phyloP scores from a whole-genome alignment of 2,329 filamentous ascomycete species.

The Calcarisporium arbuscula region DNA sequence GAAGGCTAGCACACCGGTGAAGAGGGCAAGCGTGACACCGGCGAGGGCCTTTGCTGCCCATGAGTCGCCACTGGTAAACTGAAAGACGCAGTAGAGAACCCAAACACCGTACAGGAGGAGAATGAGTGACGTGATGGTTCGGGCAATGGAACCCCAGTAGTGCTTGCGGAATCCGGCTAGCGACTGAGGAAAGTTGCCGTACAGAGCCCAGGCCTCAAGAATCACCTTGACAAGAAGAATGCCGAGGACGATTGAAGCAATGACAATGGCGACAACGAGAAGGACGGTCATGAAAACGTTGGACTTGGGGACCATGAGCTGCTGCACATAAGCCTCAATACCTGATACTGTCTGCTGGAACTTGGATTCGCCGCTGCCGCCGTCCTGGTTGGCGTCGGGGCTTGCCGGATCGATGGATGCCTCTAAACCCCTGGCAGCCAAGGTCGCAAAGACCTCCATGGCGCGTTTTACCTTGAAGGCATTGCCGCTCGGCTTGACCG shows the following conservation, averaged over 20 bases:
- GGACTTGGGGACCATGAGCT: conserved; percentile 75
- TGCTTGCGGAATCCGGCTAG: conserved; percentile 84
- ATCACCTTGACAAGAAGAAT: conserved; percentile 88
- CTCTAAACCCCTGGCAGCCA: conserved; percentile 48
- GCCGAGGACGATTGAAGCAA: conserved; percentile 75
- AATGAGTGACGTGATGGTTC: conserved; percentile 84
- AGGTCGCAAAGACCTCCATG: conserved; percentile 34
- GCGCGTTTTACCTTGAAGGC: conserved; percentile 49
- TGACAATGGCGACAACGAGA: conserved; percentile 78
- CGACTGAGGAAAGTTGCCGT: conserved; percentile 73
- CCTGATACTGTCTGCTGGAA: conserved; percentile 57
- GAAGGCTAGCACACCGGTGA: conserved; percentile 74
- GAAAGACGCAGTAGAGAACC: conserved; percentile 93
- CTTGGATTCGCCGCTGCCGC: conserved; percentile 17
- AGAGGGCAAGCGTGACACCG: conserved; percentile 70
- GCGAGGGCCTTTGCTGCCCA: conserved; percentile 87
- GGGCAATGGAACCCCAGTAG: conserved; percentile 90
- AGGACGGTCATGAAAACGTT: conserved; percentile 97
- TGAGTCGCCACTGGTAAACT: conserved; percentile 89
- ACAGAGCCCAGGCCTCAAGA: conserved; percentile 86
- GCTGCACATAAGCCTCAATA: conserved; percentile 76
- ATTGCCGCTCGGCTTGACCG: conserved; percentile 32
- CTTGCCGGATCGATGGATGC: conserved; percentile 36
- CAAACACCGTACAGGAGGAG: conserved; percentile 89
- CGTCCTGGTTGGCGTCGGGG: conserved; percentile 18